phyloP scores from a whole-genome alignment of 345 rosid genomes.

The Barbarea vulgaris region DNA sequence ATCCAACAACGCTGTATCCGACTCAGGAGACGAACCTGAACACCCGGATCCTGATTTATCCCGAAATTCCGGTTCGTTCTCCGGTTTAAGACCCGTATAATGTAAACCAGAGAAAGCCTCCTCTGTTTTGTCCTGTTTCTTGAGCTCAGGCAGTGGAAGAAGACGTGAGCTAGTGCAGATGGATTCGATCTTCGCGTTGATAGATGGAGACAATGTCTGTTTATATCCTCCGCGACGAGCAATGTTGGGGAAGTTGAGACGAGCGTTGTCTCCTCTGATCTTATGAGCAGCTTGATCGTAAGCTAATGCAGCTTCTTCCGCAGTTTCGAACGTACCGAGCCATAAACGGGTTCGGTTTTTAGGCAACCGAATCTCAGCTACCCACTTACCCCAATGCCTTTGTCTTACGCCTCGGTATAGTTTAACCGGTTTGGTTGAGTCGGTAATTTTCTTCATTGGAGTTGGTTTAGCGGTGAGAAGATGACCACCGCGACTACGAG shows the following conservation, averaged over 20 bases:
- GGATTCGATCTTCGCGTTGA: constrained; percentile 74
- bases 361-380: constrained; percentile 88
- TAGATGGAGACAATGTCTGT: constrained; percentile 67
- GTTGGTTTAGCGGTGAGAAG: constrained; percentile 52
- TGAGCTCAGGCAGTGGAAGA: constrained; percentile 44
- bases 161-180: constrained; percentile 50
- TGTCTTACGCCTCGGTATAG: constrained; percentile 91
- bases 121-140: constrained; percentile 42
- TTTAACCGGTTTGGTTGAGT: constrained; percentile 53
- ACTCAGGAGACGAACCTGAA: constrained; percentile 35
- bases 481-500: constrained; percentile 30
- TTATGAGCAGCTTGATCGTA: constrained; percentile 85
- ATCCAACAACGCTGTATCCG: constrained; percentile 30
- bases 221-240: constrained; percentile 51
- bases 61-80: background rate
- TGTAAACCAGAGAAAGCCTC: constrained; percentile 18
- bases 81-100: constrained; percentile 34
- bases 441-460: constrained; percentile 52
- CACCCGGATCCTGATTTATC: constrained; percentile 31
- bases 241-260: constrained; percentile 77
- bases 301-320: constrained; percentile 89
- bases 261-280: constrained; percentile 78
- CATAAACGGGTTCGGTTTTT: constrained; percentile 91
- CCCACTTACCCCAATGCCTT: constrained; percentile 98
- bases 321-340: constrained; percentile 95